Evolutionary conservation across 2,329 filamentous ascomycete genomes (phyloP), one percentile per base, ranked within the genome.

Genomic region (Alternaria viburni): DNA sequence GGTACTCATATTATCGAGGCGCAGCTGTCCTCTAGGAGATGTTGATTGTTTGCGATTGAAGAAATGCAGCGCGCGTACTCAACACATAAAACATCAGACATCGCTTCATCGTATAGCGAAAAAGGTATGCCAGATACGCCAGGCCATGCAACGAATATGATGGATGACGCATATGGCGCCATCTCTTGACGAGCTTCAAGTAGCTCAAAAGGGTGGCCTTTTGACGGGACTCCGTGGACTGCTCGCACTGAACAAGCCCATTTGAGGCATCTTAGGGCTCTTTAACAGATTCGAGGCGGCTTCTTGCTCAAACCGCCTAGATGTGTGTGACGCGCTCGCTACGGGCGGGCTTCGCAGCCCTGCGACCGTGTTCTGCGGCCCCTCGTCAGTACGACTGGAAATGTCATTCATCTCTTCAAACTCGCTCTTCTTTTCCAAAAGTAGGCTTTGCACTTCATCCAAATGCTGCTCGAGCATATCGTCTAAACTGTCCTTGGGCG

Each of bases 391-490:
- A 46, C 67, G 63, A 21, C 65, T 71, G 8, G 71, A 72, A 13
- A 59, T 52, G n/a, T 67, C 61, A 43, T 68, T 62, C 44, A 58
- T 66, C 41, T 73, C 70, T 54, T 72, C 72, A 75, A 79, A 83
- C 19, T 81, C 80, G 41, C 73, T 74, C n/a, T 80, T 83, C 52
- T 79, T 77, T 36, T 76, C 66, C 28, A 80, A 69, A 32, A 89
- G 80, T 69, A 82, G 80, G 10, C 80, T 71, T 55, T 81, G 82
- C 2, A 89, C 85, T 19, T 85, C 80, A 2, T 82, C 75, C 62
- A 83, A 80, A 73, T 89, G 86, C 60, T 83, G 78, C 17, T 80
- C 69, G 52, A 90, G 80, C 87, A 90, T 89, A 47, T 87, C 84
- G 62, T 85, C 85, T 45, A 89, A 77, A 1, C 80, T 79, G 2